These are phyloP conservation scores for Mycena galopus DNA, from an alignment of 768 basidiomycete species.

Conservation along the genomic window DNA sequence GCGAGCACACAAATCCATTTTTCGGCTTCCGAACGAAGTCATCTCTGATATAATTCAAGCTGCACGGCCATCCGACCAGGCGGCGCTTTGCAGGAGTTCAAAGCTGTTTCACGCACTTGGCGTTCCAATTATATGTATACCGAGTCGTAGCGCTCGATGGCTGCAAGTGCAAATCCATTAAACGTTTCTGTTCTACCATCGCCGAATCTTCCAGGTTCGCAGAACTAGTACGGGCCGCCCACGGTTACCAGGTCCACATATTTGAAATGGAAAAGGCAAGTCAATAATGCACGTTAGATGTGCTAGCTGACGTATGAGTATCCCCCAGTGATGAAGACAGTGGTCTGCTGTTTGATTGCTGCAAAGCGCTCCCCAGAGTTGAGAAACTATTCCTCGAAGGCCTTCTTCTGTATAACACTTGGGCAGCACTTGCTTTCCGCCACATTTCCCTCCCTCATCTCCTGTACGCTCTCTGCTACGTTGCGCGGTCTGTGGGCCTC, in stretches of 20 bases:
- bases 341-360: neutral
- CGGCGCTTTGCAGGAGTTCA: neutral
- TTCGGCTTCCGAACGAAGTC: slow-evolving; percentile 15
- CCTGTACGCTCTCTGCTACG: neutral
- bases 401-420: neutral
- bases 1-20: too few relatives aligned
- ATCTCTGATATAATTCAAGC: neutral
- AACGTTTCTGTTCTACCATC: neutral
- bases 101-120: slow-evolving; percentile 11
- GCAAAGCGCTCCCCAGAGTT: neutral
- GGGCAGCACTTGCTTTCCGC: neutral
- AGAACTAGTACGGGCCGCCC: neutral
- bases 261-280: neutral
- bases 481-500: too few relatives aligned
- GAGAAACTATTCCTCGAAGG: neutral
- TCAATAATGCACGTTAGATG: neutral
- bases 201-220: neutral
- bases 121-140: neutral
- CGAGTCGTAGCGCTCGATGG: neutral
- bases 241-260: neutral
- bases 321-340: too few relatives aligned
- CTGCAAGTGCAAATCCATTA: neutral
- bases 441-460: neutral
- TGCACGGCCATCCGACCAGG: neutral
- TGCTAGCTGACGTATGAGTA: neutral